These are phyloP conservation scores for Eruca vesicaria DNA, from an alignment of 441 rosid genomes.

Conservation along the genomic window DNA sequence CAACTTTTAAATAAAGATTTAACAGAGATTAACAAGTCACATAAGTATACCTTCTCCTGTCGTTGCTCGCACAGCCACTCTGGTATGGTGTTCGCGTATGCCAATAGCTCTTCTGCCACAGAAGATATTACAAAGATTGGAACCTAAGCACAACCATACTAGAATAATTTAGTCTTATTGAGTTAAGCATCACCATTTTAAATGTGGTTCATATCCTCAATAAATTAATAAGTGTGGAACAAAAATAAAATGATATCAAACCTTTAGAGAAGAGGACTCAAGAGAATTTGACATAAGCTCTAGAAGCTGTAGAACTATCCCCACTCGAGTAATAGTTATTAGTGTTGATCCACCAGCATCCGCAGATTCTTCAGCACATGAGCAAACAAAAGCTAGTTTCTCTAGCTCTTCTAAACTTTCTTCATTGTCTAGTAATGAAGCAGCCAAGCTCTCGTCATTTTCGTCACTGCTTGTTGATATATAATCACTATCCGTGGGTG, in stretches of 20 bases:
- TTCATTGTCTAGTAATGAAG: slow-evolving; percentile 40
- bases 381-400: slow-evolving; percentile 68
- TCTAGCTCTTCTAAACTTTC: slow-evolving; percentile 62
- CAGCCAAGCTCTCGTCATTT: slow-evolving; percentile 37
- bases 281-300: slow-evolving; percentile 55
- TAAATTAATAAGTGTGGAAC: background rate
- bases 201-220: slow-evolving; percentile 2
- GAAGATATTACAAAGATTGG: slow-evolving; percentile 77
- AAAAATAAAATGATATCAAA: slow-evolving; percentile 10
- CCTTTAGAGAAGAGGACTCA: slow-evolving; percentile 55
- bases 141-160: slow-evolving; percentile 46
- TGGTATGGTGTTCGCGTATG: slow-evolving; percentile 66
- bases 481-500: too few species aligned
- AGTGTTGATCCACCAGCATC: slow-evolving; percentile 81
- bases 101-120: slow-evolving; percentile 73
- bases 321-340: slow-evolving; percentile 52
- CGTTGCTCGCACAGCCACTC: slow-evolving; percentile 87
- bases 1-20: background rate
- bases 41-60: slow-evolving; percentile 65
- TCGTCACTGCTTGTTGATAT: slow-evolving; percentile 38
- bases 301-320: slow-evolving; percentile 63
- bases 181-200: background rate
- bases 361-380: slow-evolving; percentile 60
- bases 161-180: background rate
- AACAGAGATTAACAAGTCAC: background rate